Evolutionary conservation across 2,329 filamentous ascomycete genomes (phyloP).

Genomic region (Daldinia sp.): DNA sequence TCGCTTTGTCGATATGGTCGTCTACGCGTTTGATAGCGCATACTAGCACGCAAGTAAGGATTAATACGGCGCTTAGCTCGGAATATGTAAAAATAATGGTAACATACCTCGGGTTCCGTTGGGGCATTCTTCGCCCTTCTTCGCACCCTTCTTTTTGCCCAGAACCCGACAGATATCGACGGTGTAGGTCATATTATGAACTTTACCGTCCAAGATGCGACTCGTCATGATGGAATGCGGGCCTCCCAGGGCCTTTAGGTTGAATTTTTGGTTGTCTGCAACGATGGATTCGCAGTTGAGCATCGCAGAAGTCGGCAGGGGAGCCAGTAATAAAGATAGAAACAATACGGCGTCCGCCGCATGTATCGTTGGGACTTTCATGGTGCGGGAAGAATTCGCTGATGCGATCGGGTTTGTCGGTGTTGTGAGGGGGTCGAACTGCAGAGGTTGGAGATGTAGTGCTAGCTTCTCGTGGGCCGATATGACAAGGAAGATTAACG

Average conservation of each 20-base stretch:
- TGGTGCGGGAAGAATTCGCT: slow-evolving; percentile 37
- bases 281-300: slow-evolving; percentile 70
- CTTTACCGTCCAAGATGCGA: slow-evolving; percentile 59
- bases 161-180: slow-evolving; percentile 78
- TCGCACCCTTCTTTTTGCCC: slow-evolving; percentile 64
- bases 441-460: background rate
- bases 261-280: slow-evolving; percentile 67
- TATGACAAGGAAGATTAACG: background rate
- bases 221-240: slow-evolving; percentile 73
- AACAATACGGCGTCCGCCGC: slow-evolving; percentile 48
- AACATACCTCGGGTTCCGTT: slow-evolving; percentile 71
- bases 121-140: slow-evolving; percentile 69
- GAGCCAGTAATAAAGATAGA: slow-evolving; percentile 49
- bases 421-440: background rate
- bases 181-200: slow-evolving; percentile 81
- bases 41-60: slow-evolving; percentile 56
- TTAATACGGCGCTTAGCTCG: slow-evolving; percentile 3
- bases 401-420: slow-evolving; percentile 29
- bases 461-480: too few relatives aligned
- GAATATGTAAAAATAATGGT: background rate
- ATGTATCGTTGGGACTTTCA: slow-evolving; percentile 52
- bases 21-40: slow-evolving; percentile 75
- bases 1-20: slow-evolving; percentile 63
- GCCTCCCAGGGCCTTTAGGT: slow-evolving; percentile 70
- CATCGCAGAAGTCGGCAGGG: slow-evolving; percentile 54